A percentile compares a stretch with the other conserved stretches of the same genome.
These are phyloP conservation scores for Oemleria cerasiformis DNA, from an alignment of 306 rosid genomes.

Conservation along the genomic window DNA sequence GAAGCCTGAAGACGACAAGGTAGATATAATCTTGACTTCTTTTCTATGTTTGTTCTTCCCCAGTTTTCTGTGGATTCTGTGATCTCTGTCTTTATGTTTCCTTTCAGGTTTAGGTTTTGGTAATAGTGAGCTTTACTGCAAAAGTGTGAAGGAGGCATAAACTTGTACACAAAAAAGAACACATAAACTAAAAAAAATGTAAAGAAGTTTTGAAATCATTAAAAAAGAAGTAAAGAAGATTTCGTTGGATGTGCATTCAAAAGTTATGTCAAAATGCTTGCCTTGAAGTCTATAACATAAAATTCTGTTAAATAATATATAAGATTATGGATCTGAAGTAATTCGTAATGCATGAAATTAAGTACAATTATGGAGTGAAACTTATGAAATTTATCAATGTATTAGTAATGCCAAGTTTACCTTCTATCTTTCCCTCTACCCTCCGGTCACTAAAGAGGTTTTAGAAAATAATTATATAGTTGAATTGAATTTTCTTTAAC, in stretches of 20 bases:
- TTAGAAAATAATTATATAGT: neutral
- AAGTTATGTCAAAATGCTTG: neutral
- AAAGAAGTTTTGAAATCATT: neutral
- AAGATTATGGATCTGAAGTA: neutral
- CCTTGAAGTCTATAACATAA: neutral
- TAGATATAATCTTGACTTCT: conserved; percentile 26
- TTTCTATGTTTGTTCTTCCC: conserved; percentile 5
- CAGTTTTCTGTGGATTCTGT: conserved; percentile 3
- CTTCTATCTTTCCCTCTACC: neutral
- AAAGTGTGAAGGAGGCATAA: no score
- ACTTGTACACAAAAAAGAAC: no score
- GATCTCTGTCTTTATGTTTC: neutral
- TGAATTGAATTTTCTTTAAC: neutral
- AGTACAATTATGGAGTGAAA: neutral
- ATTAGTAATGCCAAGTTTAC: neutral
- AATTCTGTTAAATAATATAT: neutral
- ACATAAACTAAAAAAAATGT: no score
- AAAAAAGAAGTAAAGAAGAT: no score
- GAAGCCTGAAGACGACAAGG: conserved; percentile 99
- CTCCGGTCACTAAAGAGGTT: neutral
- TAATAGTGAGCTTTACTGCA: no score
- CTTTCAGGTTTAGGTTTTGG: no score
- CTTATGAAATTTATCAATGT: neutral
- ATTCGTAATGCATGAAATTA: neutral
- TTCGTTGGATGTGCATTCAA: neutral